Evolutionary conservation across 306 rosid species (phyloP).

Genomic region (apple (Malus domestica)): ASM211411v1 NC_041791.1:7486001-7486500

Average conservation of each 20-base stretch:
- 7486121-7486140: neutral
- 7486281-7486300: neutral
- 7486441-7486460: neutral
- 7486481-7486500: neutral
- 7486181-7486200: too few species aligned
- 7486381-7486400: neutral
- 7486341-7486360: neutral
- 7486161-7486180: neutral
- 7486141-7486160: constrained; percentile 1
- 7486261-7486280: neutral
- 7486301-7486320: neutral
- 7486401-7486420: neutral
- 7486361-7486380: neutral
- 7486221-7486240: too few species aligned
- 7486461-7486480: neutral
- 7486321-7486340: neutral
- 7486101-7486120: constrained; percentile 28
- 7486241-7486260: too few species aligned
- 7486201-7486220: too few species aligned
- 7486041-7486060: constrained; percentile 3
- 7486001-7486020: constrained; percentile 11
- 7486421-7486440: too few species aligned
- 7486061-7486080: constrained; percentile 2
- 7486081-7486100: constrained; percentile 3
- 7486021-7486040: constrained; percentile 21